These are phyloP conservation scores for Closterium sp. DNA, from an alignment of 139 green algal species.

Conservation along the genomic window DNA sequence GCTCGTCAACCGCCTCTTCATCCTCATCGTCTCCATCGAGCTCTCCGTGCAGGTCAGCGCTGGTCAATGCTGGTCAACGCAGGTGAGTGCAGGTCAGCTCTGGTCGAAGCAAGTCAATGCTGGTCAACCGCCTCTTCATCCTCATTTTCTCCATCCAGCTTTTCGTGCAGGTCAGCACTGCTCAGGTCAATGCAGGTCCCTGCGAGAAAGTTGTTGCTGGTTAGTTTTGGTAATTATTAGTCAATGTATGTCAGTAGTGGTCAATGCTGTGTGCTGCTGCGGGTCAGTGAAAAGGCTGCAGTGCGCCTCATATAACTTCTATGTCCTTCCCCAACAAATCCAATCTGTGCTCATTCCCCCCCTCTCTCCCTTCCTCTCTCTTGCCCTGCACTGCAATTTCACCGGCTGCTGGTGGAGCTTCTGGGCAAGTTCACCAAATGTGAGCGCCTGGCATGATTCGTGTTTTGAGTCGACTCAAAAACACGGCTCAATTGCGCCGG, in stretches of 20 bases:
- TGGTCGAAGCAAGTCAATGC: not conserved
- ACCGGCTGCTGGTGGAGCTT: not conserved
- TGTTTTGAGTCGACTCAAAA: too few species aligned
- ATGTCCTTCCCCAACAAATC: too few species aligned
- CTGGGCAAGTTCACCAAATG: not conserved
- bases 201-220: not conserved
- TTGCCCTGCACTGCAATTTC: not conserved
- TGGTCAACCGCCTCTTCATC: too few species aligned
- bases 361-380: too few species aligned
- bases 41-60: constrained; percentile 28
- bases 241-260: not conserved
- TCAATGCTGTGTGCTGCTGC: too few species aligned
- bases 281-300: too few species aligned
- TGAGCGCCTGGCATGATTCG: too few species aligned
- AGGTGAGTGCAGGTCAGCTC: not conserved
- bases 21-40: constrained; percentile 42
- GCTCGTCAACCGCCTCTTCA: constrained; percentile 44
- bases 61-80: not conserved
- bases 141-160: too few species aligned
- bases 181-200: not conserved
- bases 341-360: too few species aligned
- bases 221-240: not conserved
- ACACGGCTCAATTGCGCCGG: too few species aligned
- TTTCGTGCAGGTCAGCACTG: not conserved
- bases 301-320: too few species aligned